phyloP scores from a whole-genome alignment of 371 early-diverging fungal genomes.

The Rhizopus arrhizus region DNA sequence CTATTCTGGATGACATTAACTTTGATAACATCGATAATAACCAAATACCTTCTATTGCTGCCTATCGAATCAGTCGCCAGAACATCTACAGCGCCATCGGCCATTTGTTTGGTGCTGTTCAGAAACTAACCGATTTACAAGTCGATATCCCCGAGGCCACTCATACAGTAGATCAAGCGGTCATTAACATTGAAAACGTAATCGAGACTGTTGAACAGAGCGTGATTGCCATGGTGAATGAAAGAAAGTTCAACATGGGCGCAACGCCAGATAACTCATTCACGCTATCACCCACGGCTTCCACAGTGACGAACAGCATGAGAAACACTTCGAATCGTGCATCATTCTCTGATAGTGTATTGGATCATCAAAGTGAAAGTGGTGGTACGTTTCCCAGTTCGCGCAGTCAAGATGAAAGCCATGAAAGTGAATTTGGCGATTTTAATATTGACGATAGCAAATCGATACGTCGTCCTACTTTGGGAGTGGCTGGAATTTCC shows the following conservation, averaged over 20 bases:
- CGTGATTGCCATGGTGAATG: conserved; percentile 27
- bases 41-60: conserved; percentile 23
- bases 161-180: conserved; percentile 10
- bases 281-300: conserved; percentile 6
- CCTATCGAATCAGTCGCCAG: conserved; percentile 59
- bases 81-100: conserved; percentile 68
- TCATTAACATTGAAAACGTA: conserved; percentile 14
- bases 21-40: conserved; percentile 27
- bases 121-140: conserved; percentile 43
- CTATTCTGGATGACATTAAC: conserved; percentile 33
- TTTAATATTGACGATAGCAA: neutral
- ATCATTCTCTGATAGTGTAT: neutral
- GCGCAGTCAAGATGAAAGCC: neutral
- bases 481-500: neutral
- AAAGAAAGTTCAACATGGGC: conserved; percentile 17
- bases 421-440: neutral
- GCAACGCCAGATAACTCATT: conserved; percentile 3
- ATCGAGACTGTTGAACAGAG: conserved; percentile 19
- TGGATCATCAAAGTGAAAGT: neutral
- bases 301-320: neutral
- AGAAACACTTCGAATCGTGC: neutral
- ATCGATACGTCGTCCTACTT: conserved; percentile 5
- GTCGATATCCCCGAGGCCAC: conserved; percentile 20
- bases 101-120: conserved; percentile 61
- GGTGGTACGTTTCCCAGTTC: neutral